These are phyloP conservation scores for Pyrrhoderma lamaoense DNA, from an alignment of 1,284 basidiomycete genomes.

Conservation along the genomic window DNA sequence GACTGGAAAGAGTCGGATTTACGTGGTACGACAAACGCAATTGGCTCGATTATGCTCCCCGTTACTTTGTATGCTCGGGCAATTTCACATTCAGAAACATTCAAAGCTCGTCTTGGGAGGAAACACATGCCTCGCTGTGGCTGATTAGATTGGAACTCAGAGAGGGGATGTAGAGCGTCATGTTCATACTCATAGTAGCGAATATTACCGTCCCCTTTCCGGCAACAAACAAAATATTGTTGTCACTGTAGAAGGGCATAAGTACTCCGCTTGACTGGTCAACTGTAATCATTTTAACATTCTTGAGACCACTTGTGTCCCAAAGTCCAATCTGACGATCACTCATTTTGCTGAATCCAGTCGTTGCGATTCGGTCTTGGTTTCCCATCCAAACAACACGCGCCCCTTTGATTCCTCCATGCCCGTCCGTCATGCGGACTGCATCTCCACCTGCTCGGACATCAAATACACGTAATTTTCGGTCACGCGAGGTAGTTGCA, in stretches of 20 bases:
- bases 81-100: slow-evolving; percentile 89
- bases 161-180: slow-evolving; percentile 74
- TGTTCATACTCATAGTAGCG: slow-evolving; percentile 93
- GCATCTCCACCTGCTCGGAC: slow-evolving; percentile 69
- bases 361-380: slow-evolving; percentile 81
- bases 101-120: slow-evolving; percentile 85
- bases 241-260: slow-evolving; percentile 98
- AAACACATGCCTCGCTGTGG: slow-evolving; percentile 97
- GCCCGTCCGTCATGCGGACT: slow-evolving; percentile 78
- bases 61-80: slow-evolving; percentile 92
- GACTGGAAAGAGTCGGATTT: slow-evolving; percentile 89
- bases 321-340: slow-evolving; percentile 86
- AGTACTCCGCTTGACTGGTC: slow-evolving; percentile 90
- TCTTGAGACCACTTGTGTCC: slow-evolving; percentile 70
- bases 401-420: slow-evolving; percentile 91
- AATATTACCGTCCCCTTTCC: slow-evolving; percentile 90
- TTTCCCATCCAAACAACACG: slow-evolving; percentile 91
- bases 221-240: slow-evolving; percentile 89
- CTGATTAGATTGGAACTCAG: slow-evolving; percentile 85
- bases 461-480: slow-evolving; percentile 90
- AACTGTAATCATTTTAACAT: slow-evolving; percentile 69
- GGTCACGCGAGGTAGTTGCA: slow-evolving; percentile 82
- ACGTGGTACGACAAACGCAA: slow-evolving; percentile 90
- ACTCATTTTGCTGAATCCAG: slow-evolving; percentile 93
- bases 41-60: slow-evolving; percentile 72